Conservation (phyloP, 345 rosid species). For the Kandelia obovata region DNA sequence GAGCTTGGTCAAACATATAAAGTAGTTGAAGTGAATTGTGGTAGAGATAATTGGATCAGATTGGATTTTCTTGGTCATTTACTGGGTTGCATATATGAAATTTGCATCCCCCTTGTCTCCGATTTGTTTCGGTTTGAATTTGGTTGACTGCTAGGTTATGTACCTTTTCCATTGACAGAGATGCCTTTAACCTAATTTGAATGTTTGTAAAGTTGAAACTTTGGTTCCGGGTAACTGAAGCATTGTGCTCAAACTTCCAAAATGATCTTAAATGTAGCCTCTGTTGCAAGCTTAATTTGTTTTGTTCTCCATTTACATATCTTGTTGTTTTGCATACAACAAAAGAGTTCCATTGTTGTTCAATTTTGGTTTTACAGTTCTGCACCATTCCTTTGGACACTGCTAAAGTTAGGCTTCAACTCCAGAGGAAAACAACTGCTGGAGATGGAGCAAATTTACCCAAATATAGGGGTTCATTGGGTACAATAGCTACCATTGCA, state of each 20-base stretch:
- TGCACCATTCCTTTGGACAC: constrained; percentile 88
- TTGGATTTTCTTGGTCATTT: background rate
- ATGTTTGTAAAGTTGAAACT: background rate
- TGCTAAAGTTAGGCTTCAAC: constrained; percentile 97
- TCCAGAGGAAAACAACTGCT: constrained; percentile 55
- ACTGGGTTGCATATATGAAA: too few species aligned
- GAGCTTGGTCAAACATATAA: background rate
- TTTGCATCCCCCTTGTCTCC: background rate
- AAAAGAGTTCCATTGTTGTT: background rate
- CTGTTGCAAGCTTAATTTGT: background rate
- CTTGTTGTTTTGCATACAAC: background rate
- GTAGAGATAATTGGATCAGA: background rate
- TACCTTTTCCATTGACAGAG: background rate
- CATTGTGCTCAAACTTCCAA: too few species aligned
- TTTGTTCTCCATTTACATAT: background rate
- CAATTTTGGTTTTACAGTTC: constrained; percentile 46
- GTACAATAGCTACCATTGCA: constrained; percentile 76
- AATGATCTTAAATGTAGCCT: background rate
- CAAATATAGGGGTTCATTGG: constrained; percentile 70
- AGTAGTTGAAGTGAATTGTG: background rate
- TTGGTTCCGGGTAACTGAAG: background rate
- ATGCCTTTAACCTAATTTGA: background rate
- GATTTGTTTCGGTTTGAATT: background rate
- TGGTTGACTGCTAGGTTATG: background rate
- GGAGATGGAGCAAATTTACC: constrained; percentile 55